Evolutionary conservation across 2,329 filamentous ascomycete genomes (phyloP), one percentile per base, ranked within the genome.

Genomic region (Colletotrichum eremochloae): DNA sequence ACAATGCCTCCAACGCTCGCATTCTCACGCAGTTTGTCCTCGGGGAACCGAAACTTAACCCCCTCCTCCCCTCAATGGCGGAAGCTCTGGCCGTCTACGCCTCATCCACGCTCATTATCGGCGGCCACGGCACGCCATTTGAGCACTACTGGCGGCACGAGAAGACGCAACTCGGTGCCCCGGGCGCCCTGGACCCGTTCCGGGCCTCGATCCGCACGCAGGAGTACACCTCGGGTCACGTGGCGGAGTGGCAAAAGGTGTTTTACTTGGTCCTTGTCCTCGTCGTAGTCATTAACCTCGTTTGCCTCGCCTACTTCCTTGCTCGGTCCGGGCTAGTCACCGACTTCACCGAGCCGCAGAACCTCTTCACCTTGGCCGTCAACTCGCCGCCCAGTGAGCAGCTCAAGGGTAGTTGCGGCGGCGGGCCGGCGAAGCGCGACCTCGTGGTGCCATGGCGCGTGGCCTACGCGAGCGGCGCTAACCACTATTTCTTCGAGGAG

Each of bases 331-430:
- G 89, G 0, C 86, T 94, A 31, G 89, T 96, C 9, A 95, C 92
- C 0, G 94, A 96, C 81, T 95, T 93, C 77, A 93, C 91, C 0
- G 93, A 96, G 76, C 92, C 93, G 0, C 89, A 92, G 66, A 95
- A 95, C 77, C 82, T 95, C 2, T 95, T 95, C 76, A 85, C 90
- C 0, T 81, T 95, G 0, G 91, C 92, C 2, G 84, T 95, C 64
- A 94, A 94, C 77, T 83, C 82, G 64, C 82, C 84, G 1, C 81
- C 82, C 3, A 83, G 80, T 50, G 67, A 71, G 5, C 79, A 79
- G 24, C 74, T 85, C 56, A 77, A 80, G 42, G 82, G 83, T 0
- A 80, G 79, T 70, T 85, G 83, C 70, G 82, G 82, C 3, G 80
- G 79, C 0, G 83, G 81, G 0, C 82, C 83, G 1, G 71, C 77